A percentile compares a stretch with the other conserved stretches of the same genome.
These are phyloP conservation scores for Uronychia binucleata DNA, from an alignment of 73 alveolate genomes.

Conservation along the genomic window DNA sequence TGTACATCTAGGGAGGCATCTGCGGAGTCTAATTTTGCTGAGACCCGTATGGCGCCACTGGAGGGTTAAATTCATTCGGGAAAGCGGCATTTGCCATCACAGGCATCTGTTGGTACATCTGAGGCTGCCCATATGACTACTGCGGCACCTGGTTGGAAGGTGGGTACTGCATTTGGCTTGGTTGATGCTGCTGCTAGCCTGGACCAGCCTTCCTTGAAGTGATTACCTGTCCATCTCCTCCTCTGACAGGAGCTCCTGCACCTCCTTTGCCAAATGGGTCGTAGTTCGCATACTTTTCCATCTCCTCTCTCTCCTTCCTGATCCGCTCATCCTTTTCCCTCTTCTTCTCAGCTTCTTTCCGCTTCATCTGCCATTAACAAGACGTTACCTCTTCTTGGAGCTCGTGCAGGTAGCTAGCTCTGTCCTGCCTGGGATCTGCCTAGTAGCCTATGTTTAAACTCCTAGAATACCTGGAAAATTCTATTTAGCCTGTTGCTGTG, in stretches of 20 bases:
- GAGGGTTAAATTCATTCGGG: neutral
- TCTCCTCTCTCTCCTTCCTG: slow-evolving; percentile 40
- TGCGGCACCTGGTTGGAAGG: neutral
- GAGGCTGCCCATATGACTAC: neutral
- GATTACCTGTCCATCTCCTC: slow-evolving; percentile 6
- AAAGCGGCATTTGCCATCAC: neutral
- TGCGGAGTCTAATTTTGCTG: neutral
- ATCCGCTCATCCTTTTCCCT: slow-evolving; percentile 39
- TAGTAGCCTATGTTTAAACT: no score
- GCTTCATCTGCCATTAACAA: no score
- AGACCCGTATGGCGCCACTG: neutral
- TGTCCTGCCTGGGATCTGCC: no score
- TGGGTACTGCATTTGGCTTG: neutral
- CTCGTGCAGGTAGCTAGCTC: slow-evolving; percentile 3
- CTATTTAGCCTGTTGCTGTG: no score
- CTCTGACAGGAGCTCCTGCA: slow-evolving; percentile 58
- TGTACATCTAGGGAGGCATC: neutral
- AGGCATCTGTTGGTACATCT: neutral
- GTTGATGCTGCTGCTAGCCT: slow-evolving; percentile 14
- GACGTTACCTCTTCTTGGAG: slow-evolving; percentile 17
- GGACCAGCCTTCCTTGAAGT: slow-evolving; percentile 38
- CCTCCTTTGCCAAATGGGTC: slow-evolving; percentile 58
- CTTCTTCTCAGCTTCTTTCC: slow-evolving; percentile 40
- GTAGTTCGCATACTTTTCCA: slow-evolving; percentile 17
- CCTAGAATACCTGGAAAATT: no score